Evolutionary conservation across 2,329 filamentous ascomycete species (phyloP), one percentile per base, ranked within the genome.

Genomic region (Fusarium sp.): DNA sequence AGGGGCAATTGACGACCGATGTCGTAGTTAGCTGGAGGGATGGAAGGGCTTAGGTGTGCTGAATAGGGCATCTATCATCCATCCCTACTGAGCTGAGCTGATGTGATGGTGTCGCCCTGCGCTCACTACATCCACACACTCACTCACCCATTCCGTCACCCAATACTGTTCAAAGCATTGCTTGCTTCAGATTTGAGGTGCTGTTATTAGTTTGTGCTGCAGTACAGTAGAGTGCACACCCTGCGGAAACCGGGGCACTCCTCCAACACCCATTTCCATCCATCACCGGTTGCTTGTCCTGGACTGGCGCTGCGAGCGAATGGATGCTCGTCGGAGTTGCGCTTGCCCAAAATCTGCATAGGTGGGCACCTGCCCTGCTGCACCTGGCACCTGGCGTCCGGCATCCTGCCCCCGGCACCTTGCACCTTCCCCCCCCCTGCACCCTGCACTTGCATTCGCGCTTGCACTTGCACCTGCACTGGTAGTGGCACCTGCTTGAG

Each of bases 401-500:
- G 72, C 73, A 75, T 63, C 72, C 67, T 75, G 72, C 72, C 63
- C 72, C 72, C 64, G 72, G 72, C 71, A 72, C 67, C 66, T 70
- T 65, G 70, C 55, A 68, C 74, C 63, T 56, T 56, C 41, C 41
- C 41, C 70, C 66, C 68, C 59, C 66, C 61, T 54, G 63, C 71
- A 70, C 61, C 70, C 63, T 73, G 66, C 69, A 70, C 69, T 66
- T 65, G 69, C 69, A 66, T 58, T 58, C 41, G 54, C 60, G 49
- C 65, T 69, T 71, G 67, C 39, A 57, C 72, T 71, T 70, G 65
- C 69, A 66, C 61, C 49, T 66, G 71, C 71, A 66, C 63, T 69
- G 38, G 71, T 35, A 72, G 71, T 76, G 71, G 74, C 72, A 78
- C 75, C 74, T 75, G 67, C 75, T 78, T 78, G 75, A 76, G 75